Evolutionary conservation across 345 rosid species (phyloP).

Genomic region (Schrenkiella parvula): DNA sequence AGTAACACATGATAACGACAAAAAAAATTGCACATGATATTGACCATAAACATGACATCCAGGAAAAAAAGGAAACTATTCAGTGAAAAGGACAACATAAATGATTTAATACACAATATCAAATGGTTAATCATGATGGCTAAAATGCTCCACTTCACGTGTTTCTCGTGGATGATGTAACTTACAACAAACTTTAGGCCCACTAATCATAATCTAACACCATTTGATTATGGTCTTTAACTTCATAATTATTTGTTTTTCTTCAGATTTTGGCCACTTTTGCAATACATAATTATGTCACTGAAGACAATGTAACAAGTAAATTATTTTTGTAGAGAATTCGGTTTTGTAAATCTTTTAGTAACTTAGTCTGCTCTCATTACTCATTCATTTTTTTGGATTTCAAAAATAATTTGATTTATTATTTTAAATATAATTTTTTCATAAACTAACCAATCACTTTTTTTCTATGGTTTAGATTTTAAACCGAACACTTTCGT

Average conservation of each 20-base stretch:
- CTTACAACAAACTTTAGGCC: background rate
- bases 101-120: background rate
- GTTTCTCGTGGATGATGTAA: conserved; percentile 25
- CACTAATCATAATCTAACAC: conserved; percentile 16
- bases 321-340: background rate
- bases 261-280: background rate
- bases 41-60: background rate
- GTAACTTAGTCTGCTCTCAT: background rate
- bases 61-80: conserved; percentile 14
- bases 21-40: background rate
- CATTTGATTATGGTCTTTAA: background rate
- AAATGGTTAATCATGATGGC: conserved; percentile 27
- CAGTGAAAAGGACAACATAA: conserved; percentile 18
- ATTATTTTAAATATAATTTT: too few species aligned
- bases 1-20: background rate
- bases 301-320: background rate
- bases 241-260: background rate
- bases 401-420: background rate
- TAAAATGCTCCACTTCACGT: conserved; percentile 29
- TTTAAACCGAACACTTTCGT: too few species aligned
- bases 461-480: too few species aligned
- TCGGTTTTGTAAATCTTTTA: background rate
- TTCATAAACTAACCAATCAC: too few species aligned
- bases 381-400: background rate
- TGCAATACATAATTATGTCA: background rate